These are phyloP conservation scores for Cercospora sp. DNA, from an alignment of 2,329 filamentous ascomycete genomes.

Conservation along the genomic window DNA sequence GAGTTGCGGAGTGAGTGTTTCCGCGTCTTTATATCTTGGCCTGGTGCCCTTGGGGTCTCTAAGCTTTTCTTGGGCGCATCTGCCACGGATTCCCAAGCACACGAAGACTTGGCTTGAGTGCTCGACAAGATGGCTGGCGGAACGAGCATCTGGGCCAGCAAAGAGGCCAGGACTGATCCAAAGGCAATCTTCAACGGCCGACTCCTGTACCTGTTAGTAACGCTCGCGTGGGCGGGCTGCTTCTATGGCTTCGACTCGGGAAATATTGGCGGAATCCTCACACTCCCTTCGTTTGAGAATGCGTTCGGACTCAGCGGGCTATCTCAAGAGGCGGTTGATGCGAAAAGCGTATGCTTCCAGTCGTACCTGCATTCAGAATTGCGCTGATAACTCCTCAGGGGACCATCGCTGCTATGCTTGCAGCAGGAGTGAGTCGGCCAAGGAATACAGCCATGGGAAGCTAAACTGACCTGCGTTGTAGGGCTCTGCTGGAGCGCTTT, in stretches of 20 bases:
- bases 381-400: slow-evolving; percentile 6
- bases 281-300: slow-evolving; percentile 26
- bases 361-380: not conserved
- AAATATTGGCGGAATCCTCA: slow-evolving; percentile 25
- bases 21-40: slow-evolving; percentile 11
- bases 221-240: slow-evolving; percentile 24
- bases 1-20: slow-evolving; percentile 15
- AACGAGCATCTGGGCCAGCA: slow-evolving; percentile 24
- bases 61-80: slow-evolving; percentile 2
- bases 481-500: slow-evolving; percentile 24
- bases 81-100: slow-evolving; percentile 11
- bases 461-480: not conserved
- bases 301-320: slow-evolving; percentile 22
- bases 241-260: slow-evolving; percentile 28
- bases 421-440: slow-evolving; percentile 15
- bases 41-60: not conserved
- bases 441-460: not conserved
- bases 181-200: slow-evolving; percentile 24
- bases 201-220: slow-evolving; percentile 22
- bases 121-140: slow-evolving; percentile 18
- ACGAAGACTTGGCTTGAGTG: not conserved
- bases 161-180: slow-evolving; percentile 25
- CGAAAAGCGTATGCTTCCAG: slow-evolving; percentile 1
- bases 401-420: slow-evolving; percentile 26
- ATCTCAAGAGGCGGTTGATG: slow-evolving; percentile 15